Conservation (phyloP, 768 basidiomycete species). For the Auriculariales sp. region DNA sequence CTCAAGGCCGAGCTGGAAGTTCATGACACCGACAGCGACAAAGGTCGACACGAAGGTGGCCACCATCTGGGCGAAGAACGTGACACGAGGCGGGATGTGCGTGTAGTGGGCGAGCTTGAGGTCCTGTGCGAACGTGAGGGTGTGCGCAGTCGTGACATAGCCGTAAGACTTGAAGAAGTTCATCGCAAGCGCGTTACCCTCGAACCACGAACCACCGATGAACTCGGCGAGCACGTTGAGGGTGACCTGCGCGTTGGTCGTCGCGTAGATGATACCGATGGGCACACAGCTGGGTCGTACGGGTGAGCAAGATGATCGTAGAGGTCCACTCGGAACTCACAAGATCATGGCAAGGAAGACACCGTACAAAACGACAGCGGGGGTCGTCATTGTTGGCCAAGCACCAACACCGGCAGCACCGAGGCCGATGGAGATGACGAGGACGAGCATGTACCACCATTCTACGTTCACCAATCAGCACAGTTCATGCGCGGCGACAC, state of each 20-base stretch:
- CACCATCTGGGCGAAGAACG: constrained; percentile 21
- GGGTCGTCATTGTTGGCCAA: constrained; percentile 13
- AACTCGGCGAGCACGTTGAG: constrained; percentile 26
- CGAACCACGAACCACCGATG: constrained; percentile 20
- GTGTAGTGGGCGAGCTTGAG: constrained; percentile 23
- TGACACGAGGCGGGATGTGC: constrained; percentile 16
- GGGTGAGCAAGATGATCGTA: neutral
- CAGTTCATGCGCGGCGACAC: too few species aligned
- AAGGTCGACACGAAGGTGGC: constrained; percentile 20
- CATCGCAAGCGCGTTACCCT: constrained; percentile 21
- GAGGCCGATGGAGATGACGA: constrained; percentile 16
- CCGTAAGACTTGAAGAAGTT: constrained; percentile 22
- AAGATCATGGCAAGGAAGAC: constrained; percentile 12
- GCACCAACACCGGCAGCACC: constrained; percentile 17
- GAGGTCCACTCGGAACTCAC: constrained; percentile 8
- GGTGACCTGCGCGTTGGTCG: constrained; percentile 21
- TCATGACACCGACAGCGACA: constrained; percentile 15
- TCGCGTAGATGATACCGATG: constrained; percentile 16
- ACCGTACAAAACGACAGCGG: neutral
- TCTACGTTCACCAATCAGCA: too few species aligned
- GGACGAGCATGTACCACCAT: constrained; percentile 37
- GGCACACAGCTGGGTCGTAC: neutral
- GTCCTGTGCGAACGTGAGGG: constrained; percentile 16
- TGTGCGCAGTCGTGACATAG: constrained; percentile 17
- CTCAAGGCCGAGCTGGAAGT: constrained; percentile 17